Base-by-base conservation (phyloP, 2,329 filamentous ascomycete species). In the Exophiala bonariae region DNA sequence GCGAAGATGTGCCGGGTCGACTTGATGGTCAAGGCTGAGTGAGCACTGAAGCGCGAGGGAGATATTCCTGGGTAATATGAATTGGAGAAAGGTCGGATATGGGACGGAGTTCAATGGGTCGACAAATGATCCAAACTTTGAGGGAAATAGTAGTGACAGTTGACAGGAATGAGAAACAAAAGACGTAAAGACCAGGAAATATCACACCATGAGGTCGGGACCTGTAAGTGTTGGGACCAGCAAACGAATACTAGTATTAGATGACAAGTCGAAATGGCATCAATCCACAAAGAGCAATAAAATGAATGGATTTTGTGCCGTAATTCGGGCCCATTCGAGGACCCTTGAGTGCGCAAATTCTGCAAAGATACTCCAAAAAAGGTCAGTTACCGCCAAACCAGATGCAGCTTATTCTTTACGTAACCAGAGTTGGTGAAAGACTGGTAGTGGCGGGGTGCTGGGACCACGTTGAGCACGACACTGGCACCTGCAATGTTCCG, bases 371-470 rank as follows among this genome's bases (percentile, higher is more conserved):
- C 47, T 49, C 43, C 41, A 44, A 45, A 39, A 47, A 41, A 50
- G 32, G 41, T 49, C 41, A 48, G 45, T 48, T 42, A 49, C 44
- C 49, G 47, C 42, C 50, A 56, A 48, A 48, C 47, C 45, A 46
- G 49, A 52, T 48, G 51, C 44, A 48, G 44, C 49, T 54, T 65
- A 65, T 66, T 39, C 64, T 67, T 70, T 70, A 70, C 67, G 67
- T 70, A 70, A 70, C 66, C 65, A 57, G 60, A 51, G 54, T 58
- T 31, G 31, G 45, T n/a, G n/a, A n/a, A n/a, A n/a, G n/a, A n/a
- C n/a, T n/a, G n/a, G 44, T 48, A 38, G 55, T 46, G 52, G 55
- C 59, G 57, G 58, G 56, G 56, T 58, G 60, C 57, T 26, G 62
- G 62, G 44, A 41, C 52, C 46, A 47, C 39, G 39, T 37, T 46